Evolutionary conservation across 768 basidiomycete species (phyloP).

Genomic region (Leccinum fibrillosum): DNA sequence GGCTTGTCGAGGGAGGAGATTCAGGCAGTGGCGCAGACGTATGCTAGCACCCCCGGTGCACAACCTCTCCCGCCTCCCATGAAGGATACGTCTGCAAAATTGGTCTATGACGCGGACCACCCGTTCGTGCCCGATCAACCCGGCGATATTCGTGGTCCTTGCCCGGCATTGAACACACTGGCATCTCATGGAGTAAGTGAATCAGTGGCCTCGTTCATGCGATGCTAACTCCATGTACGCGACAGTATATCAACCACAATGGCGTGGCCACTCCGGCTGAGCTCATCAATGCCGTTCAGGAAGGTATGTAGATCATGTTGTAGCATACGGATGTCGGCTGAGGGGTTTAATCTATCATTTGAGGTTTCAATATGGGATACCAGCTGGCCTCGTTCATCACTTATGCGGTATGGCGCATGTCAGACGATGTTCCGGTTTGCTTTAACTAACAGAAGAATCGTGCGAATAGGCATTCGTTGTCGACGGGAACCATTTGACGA

Average conservation of each 20-base stretch:
- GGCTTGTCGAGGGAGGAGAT: constrained; percentile 20
- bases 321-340: no score
- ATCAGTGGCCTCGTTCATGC: neutral
- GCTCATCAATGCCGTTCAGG: no score
- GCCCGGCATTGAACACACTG: constrained; percentile 23
- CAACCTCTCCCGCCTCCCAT: constrained; percentile 23
- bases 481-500: constrained; percentile 27
- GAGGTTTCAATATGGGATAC: no score
- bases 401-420: constrained; percentile 13
- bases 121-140: constrained; percentile 12
- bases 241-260: no score
- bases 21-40: constrained; percentile 7
- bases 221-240: neutral
- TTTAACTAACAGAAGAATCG: neutral
- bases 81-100: constrained; percentile 23
- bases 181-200: constrained; percentile 25
- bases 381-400: constrained; percentile 9
- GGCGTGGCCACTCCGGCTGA: no score
- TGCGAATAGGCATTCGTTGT: constrained; percentile 21
- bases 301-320: no score
- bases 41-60: constrained; percentile 20
- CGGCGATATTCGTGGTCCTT: constrained; percentile 25
- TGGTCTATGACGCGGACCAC: constrained; percentile 20
- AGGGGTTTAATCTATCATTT: no score
- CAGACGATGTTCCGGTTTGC: neutral